Base-by-base conservation (phyloP, 495 filamentous ascomycete genomes). In the Rostrohypoxylon terebratum region DNA sequence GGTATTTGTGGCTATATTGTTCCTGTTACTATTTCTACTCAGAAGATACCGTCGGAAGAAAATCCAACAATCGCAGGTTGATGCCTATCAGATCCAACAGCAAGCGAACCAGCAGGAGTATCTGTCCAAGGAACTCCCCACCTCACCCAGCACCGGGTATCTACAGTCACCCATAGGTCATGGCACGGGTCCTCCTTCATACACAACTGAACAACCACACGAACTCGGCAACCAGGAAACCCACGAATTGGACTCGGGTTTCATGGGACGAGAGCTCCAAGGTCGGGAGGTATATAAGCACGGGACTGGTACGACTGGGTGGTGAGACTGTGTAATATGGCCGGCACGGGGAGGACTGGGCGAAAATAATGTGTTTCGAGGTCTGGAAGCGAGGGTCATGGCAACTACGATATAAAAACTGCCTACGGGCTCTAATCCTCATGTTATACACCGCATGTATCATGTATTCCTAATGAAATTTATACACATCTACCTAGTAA, bases 181-280 rank as follows among this genome's bases (percentile, higher is more conserved):
- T 2, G 18, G 20, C 18, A 18, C 13, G 36, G 55, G 14, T 18
- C 55, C 54, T 14, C 55, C 44, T 13, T 40, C 60, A 1, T 65
- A 70, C 14, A 40, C 11, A 38, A 44, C 34, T 20, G 38, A 40
- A 34, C 40, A 34, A 36, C 58, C 44, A 25, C 59, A 63, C 48
- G 69, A 72, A 64, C 63, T 72, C 10, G 63, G 38, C 2, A 13
- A 6, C 25, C 51, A 47, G 8, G 59, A 51, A n/a, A 54, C 69
- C 3, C 40, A 31, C 1, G 69, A 72, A 33, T 42, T 72, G 5
- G 69, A 72, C 11, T 53, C 64, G 45, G 69, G 63, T n/a, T 68
- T 47, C 34, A n/a, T 47, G 11, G 69, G 64, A 34, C 42, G 50
- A 9, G 69, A 72, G n/a, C 58, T 72, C 9, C 55, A 66, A 31